Conservation (phyloP, 768 basidiomycete species). For the Phanerodontia chrysosporium region DNA sequence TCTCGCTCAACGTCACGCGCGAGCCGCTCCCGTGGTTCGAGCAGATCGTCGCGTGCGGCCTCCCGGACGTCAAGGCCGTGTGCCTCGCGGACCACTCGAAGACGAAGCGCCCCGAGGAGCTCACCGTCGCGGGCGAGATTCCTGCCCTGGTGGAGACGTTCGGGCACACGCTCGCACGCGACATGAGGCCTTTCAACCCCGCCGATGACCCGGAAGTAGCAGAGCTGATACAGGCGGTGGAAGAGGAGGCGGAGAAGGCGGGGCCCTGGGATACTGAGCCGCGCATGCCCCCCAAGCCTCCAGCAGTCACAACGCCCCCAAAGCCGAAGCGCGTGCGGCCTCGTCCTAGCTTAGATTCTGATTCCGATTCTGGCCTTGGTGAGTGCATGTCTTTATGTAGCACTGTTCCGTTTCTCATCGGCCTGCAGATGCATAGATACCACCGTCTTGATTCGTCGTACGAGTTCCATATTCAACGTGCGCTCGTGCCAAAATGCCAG, state of each 20-base stretch:
- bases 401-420: too few relatives aligned
- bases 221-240: slow-evolving; percentile 19
- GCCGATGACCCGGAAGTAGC: slow-evolving; percentile 18
- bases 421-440: too few relatives aligned
- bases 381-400: too few relatives aligned
- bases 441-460: too few relatives aligned
- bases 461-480: too few relatives aligned
- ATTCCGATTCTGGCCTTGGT: too few relatives aligned
- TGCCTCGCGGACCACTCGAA: slow-evolving; percentile 39
- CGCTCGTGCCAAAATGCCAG: too few relatives aligned
- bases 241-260: slow-evolving; percentile 17
- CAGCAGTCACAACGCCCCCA: too few relatives aligned
- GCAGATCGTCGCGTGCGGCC: slow-evolving; percentile 85
- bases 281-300: too few relatives aligned
- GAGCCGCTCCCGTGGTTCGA: slow-evolving; percentile 87
- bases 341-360: too few relatives aligned
- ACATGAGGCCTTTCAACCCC: slow-evolving; percentile 26
- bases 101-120: slow-evolving; percentile 11
- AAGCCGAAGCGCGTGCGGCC: too few relatives aligned
- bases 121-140: slow-evolving; percentile 49
- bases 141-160: slow-evolving; percentile 35
- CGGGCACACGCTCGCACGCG: slow-evolving; percentile 24
- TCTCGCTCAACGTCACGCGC: slow-evolving; percentile 83
- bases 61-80: slow-evolving; percentile 76
- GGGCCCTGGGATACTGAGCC: slow-evolving; percentile 15